Conservation (phyloP, 225 moss, liverwort and hornwort species). For the Asterella californica region DNA sequence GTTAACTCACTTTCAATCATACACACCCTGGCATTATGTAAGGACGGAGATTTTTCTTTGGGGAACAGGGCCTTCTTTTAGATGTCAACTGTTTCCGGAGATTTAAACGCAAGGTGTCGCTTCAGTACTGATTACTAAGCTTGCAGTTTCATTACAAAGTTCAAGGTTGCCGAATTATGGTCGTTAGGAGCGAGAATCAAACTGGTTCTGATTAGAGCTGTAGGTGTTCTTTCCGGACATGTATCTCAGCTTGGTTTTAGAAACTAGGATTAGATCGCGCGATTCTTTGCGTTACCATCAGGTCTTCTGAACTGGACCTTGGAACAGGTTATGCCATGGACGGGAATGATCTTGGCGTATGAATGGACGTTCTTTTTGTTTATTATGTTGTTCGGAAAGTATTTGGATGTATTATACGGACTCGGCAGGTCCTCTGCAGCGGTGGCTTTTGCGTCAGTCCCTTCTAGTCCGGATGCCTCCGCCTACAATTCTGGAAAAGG, state of each 20-base stretch:
- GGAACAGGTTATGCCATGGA: conserved; percentile 91
- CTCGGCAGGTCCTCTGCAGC: conserved; percentile 48
- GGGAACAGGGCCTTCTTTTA: too few species aligned
- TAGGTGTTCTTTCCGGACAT: too few species aligned
- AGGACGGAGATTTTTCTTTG: too few species aligned
- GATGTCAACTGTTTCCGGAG: too few species aligned
- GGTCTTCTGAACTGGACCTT: neutral
- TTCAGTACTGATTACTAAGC: too few species aligned
- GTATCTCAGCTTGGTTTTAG: too few species aligned
- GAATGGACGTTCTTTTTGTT: conserved; percentile 94
- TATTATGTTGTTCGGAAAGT: conserved; percentile 79
- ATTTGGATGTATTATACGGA: conserved; percentile 60
- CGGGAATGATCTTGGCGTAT: conserved; percentile 75
- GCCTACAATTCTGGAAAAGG: conserved; percentile 47
- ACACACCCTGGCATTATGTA: neutral
- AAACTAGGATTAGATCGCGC: neutral
- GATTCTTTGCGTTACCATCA: neutral
- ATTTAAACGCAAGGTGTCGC: too few species aligned
- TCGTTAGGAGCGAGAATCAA: neutral
- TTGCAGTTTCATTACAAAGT: too few species aligned
- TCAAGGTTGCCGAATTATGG: neutral
- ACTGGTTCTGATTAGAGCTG: too few species aligned
- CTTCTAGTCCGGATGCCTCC: conserved; percentile 49
- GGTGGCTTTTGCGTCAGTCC: conserved; percentile 11
- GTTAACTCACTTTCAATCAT: neutral